Conservation (phyloP, 2,329 filamentous ascomycete species). For the Tolypocladium capitatum region DNA sequence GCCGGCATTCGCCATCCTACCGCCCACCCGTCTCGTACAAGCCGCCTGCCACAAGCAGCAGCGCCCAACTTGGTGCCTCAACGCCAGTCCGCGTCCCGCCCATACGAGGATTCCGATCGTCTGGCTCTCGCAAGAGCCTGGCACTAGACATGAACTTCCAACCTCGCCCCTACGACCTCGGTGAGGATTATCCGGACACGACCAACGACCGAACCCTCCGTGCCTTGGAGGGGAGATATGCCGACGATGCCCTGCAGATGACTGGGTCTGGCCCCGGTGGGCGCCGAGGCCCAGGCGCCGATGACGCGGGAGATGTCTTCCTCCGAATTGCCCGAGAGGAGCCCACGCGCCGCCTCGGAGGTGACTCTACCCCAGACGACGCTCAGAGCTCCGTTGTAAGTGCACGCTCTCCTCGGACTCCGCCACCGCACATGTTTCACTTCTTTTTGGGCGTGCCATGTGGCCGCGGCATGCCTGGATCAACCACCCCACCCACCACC, state of each 20-base stretch:
- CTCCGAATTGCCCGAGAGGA: constrained; percentile 46
- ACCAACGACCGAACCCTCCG: constrained; percentile 37
- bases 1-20: constrained; percentile 22
- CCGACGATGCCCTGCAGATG: constrained; percentile 17
- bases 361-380: constrained; percentile 20
- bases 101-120: constrained; percentile 43
- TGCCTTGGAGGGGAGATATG: constrained; percentile 31
- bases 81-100: constrained; percentile 33
- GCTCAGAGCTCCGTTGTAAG: constrained; percentile 32
- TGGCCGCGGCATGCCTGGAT: neutral
- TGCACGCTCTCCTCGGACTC: constrained; percentile 8
- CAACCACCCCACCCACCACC: neutral
- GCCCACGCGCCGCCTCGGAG: constrained; percentile 21
- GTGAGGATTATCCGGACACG: constrained; percentile 28
- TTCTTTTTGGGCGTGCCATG: neutral
- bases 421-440: neutral
- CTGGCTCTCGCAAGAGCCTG: constrained; percentile 41
- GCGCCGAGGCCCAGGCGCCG: constrained; percentile 23
- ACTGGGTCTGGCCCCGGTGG: constrained; percentile 27
- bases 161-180: constrained; percentile 28
- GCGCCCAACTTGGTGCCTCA: constrained; percentile 17
- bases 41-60: constrained; percentile 19
- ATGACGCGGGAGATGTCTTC: constrained; percentile 46
- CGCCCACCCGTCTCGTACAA: constrained; percentile 38
- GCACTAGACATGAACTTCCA: constrained; percentile 38